Evolutionary conservation across 805 yeast genomes (phyloP).

Genomic region (Cyberlindnera petersonii): DNA sequence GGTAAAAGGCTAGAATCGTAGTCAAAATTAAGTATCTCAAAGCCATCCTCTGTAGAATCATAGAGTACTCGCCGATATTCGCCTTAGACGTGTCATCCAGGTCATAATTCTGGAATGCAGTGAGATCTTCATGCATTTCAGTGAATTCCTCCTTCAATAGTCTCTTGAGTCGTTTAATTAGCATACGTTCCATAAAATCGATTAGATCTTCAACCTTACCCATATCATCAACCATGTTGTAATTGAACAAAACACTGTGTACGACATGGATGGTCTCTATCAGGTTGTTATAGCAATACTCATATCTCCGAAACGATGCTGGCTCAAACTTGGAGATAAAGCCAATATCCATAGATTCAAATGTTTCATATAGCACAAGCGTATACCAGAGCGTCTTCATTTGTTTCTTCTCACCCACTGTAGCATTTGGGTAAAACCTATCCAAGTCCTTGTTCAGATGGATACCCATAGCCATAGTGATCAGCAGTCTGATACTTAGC

Average conservation of each 20-base stretch:
- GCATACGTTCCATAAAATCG: conserved; percentile 11
- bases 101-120: conserved; percentile 4
- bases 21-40: conserved; percentile 11
- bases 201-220: conserved; percentile 16
- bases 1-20: conserved; percentile 14
- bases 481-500: conserved; percentile 9
- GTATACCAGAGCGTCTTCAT: conserved; percentile 20
- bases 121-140: conserved; percentile 9
- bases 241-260: conserved; percentile 16
- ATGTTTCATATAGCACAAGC: conserved; percentile 13
- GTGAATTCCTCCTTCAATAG: conserved; percentile 12
- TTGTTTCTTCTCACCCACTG: conserved; percentile 7
- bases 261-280: conserved; percentile 14
- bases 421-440: conserved; percentile 9
- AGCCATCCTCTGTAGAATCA: conserved; percentile 12
- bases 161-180: conserved; percentile 10
- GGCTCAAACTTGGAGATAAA: conserved; percentile 20
- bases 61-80: conserved; percentile 9
- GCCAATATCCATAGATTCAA: conserved; percentile 18
- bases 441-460: conserved; percentile 15
- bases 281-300: conserved; percentile 14
- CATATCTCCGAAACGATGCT: conserved; percentile 14
- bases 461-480: conserved; percentile 12
- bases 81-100: conserved; percentile 10
- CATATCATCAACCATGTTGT: conserved; percentile 18